Evolutionary conservation across 352 stramenopile species (phyloP), one percentile per base, ranked within the genome.

Genomic region (Phytophthora sp.): DNA sequence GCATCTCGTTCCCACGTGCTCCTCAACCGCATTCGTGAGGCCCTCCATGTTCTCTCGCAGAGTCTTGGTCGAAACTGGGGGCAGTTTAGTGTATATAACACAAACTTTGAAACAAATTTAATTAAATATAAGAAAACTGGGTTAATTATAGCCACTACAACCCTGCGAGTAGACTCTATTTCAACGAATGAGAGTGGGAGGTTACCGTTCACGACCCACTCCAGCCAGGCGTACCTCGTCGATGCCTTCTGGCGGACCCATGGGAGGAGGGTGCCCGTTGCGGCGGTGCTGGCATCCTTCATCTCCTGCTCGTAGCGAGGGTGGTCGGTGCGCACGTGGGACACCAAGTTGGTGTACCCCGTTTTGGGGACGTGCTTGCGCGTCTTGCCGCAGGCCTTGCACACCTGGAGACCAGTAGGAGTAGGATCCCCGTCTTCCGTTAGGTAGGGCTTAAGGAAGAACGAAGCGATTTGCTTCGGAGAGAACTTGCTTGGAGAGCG

Each of bases 311-410:
- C 17, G 20, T 49, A 30, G 2, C 28, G 18, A 15, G 20, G 31
- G 24, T 41, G 43, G 18, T 21, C 42, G 15, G 28, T 50, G 20
- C 21, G 26, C 41, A 41, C 26, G 18, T 61, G 30, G 0, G 20
- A 32, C 2, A 31, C 45, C 6, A 32, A 32, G 17, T 56, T 56
- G 2, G 49, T 38, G 34, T 56, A 48, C n/a, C 49, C 24, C 0
- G 34, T 48, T 32, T 38, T 48, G 15, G 21, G 38, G 8, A 35
- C 26, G 26, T 56, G 49, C n/a, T 46, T 56, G 1, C 34, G 34
- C 21, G 23, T 56, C 24, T 56, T 48, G 4, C 49, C 49, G 23
- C 49, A 46, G 5, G 23, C 21, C 35, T 48, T 56, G 26, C 49
- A 46, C 4, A 24, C 24, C 35, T 48, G 49, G 5, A 48, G 5